Conservation (phyloP, 768 basidiomycete genomes). For the Russula foetens region DNA sequence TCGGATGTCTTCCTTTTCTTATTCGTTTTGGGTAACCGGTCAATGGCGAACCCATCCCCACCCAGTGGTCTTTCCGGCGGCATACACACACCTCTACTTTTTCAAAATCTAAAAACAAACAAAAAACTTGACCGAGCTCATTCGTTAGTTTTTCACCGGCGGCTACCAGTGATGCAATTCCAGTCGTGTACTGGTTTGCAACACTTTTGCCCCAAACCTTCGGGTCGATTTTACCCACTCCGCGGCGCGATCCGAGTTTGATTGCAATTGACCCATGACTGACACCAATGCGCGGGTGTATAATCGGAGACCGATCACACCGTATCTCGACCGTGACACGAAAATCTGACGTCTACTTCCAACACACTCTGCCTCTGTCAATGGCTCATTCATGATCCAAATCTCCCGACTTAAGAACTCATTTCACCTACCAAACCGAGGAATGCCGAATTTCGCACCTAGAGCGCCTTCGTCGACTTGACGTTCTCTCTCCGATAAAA, state of each 20-base stretch:
- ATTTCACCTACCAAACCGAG: slow-evolving; percentile 7
- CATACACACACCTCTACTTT: background rate
- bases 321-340: slow-evolving; percentile 17
- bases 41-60: slow-evolving; percentile 14
- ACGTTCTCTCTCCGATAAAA: background rate
- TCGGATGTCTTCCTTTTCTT: background rate
- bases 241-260: slow-evolving; percentile 5
- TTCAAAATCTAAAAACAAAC: too few species aligned
- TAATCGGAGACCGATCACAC: slow-evolving; percentile 12
- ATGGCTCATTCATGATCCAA: background rate
- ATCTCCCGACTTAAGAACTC: slow-evolving; percentile 14
- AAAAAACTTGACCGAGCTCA: too few species aligned
- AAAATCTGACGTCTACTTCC: slow-evolving; percentile 8
- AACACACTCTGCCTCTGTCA: background rate
- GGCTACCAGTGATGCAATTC: too few species aligned
- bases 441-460: slow-evolving; percentile 10
- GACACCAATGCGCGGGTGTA: background rate
- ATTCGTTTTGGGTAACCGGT: slow-evolving; percentile 14
- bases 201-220: background rate
- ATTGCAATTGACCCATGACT: too few species aligned
- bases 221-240: slow-evolving; percentile 12
- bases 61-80: slow-evolving; percentile 9
- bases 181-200: background rate
- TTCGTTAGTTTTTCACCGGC: background rate
- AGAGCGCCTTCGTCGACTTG: slow-evolving; percentile 10